phyloP scores from a whole-genome alignment of 495 filamentous ascomycete genomes.

The Neurospora sp. region DNA sequence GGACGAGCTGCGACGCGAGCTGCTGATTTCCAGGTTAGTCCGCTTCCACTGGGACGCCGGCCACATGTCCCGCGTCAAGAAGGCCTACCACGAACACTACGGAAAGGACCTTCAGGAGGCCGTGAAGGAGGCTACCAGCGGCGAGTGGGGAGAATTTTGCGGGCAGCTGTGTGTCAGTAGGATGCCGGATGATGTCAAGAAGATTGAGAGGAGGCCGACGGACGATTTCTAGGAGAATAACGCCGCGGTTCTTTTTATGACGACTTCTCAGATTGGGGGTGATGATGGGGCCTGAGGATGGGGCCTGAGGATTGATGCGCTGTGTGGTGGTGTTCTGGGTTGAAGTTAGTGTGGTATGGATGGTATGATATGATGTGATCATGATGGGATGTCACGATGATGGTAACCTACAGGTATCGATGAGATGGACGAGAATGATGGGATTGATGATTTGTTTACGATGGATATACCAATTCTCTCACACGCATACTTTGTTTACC shows the following conservation, averaged over 20 bases:
- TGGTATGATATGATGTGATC: not conserved
- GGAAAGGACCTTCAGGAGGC: conserved; percentile 57
- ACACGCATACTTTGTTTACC: not conserved
- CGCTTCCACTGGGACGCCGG: conserved; percentile 75
- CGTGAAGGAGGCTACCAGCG: conserved; percentile 39
- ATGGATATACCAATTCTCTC: not conserved
- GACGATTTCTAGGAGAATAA: conserved; percentile 8
- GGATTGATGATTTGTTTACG: not conserved
- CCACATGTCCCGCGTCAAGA: conserved; percentile 64
- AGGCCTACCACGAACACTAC: conserved; percentile 62
- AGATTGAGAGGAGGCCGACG: conserved; percentile 24
- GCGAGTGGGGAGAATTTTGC: conserved; percentile 45
- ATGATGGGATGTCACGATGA: not conserved
- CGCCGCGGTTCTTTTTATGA: not conserved
- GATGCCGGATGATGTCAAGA: conserved; percentile 43
- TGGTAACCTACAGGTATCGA: not conserved
- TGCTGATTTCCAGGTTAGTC: conserved; percentile 71
- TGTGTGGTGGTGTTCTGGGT: not conserved
- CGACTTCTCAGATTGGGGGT: not conserved
- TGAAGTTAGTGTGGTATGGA: not conserved
- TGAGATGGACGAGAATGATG: not conserved
- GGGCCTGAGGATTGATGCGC: not conserved
- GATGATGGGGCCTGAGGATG: not conserved
- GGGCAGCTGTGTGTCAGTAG: conserved; percentile 41
- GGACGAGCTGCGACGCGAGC: conserved; percentile 65